Evolutionary conservation across 2,329 filamentous ascomycete genomes (phyloP).

Genomic region (Pseudogymnoascus sp.): DNA sequence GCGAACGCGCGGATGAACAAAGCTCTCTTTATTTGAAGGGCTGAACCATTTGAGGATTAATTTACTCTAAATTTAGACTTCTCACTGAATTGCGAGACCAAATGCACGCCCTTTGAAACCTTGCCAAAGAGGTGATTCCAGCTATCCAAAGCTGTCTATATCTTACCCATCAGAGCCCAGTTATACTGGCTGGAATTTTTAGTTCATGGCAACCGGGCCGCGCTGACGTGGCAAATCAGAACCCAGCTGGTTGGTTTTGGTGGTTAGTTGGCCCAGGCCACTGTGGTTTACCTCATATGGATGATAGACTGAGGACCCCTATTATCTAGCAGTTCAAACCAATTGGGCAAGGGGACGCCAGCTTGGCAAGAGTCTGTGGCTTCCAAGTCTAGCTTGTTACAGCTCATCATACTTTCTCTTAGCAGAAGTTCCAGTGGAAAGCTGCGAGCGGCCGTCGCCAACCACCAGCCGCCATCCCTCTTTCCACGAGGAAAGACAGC

Average conservation of each 20-base stretch:
- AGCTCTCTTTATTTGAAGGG: neutral
- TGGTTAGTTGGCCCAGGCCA: neutral
- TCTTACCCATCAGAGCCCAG: neutral
- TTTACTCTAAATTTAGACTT: neutral
- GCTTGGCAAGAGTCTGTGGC: too few relatives aligned
- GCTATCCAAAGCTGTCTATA: neutral
- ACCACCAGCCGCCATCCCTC: neutral
- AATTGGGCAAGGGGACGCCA: neutral
- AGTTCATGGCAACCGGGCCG: too few relatives aligned
- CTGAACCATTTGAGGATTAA: neutral
- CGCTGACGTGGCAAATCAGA: neutral
- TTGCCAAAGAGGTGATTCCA: neutral
- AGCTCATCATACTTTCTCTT: neutral
- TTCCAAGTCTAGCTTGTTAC: neutral
- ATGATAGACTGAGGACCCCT: neutral
- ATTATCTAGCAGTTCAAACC: neutral
- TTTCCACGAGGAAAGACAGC: conserved; percentile 12
- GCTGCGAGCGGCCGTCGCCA: neutral
- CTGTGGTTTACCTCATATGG: neutral
- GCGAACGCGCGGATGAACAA: neutral
- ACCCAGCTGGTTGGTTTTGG: neutral
- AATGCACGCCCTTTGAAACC: neutral
- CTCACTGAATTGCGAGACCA: neutral
- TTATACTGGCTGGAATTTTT: neutral
- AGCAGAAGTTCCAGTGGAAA: neutral